Evolutionary conservation across 257 asterid genomes (phyloP).

Genomic region (Coffea eugenioides): DNA sequence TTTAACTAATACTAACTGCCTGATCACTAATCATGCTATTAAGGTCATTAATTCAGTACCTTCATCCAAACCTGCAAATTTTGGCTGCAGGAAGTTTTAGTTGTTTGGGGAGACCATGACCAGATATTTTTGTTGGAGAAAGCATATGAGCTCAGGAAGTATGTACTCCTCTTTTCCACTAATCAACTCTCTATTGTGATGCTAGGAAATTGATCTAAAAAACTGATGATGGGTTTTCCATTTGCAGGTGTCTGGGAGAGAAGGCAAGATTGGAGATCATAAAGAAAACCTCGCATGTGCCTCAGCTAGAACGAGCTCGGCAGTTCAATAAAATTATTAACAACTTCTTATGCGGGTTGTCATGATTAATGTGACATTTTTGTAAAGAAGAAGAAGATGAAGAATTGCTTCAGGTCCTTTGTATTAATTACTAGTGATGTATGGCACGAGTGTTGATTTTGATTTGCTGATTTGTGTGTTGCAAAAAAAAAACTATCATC

Average conservation of each 20-base stretch:
- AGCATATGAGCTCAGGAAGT: constrained; percentile 61
- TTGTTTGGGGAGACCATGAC: constrained; percentile 89
- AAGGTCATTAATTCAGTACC: background rate
- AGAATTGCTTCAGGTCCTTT: background rate
- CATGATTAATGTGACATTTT: background rate
- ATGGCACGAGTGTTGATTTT: background rate
- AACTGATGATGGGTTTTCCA: background rate
- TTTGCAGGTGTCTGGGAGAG: constrained; percentile 52
- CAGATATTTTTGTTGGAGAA: constrained; percentile 59
- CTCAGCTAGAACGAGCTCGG: constrained; percentile 55
- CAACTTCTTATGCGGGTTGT: constrained; percentile 21
- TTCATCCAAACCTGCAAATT: background rate
- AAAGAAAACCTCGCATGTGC: constrained; percentile 50
- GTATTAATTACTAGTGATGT: background rate
- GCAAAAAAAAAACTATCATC: background rate
- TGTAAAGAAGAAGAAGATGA: no score
- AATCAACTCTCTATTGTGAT: background rate
- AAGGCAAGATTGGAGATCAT: constrained; percentile 50
- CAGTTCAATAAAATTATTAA: constrained; percentile 35
- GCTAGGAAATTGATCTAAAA: background rate
- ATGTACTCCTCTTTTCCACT: constrained; percentile 13
- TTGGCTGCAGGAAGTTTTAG: constrained; percentile 53
- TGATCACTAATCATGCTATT: background rate
- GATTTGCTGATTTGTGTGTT: background rate
- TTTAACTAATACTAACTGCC: background rate